Percentiles rank a stretch among this genome's conserved stretches.
These are phyloP conservation scores for Aleurites moluccanus DNA, from an alignment of 441 rosid species.

Conservation along the genomic window DNA sequence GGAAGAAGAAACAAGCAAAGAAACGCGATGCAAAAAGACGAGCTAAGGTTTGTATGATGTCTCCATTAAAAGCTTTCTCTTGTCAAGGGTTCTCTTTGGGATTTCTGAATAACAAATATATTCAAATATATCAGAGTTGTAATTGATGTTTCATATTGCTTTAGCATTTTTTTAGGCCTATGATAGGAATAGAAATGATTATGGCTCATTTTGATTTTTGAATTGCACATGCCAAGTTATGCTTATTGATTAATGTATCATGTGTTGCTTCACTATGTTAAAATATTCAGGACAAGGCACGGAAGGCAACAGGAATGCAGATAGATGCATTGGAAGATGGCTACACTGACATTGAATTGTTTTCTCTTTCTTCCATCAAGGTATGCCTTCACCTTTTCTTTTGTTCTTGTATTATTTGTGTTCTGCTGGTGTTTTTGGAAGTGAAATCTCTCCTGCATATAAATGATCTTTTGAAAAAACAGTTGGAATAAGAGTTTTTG, in stretches of 20 bases:
- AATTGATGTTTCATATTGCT: not conserved
- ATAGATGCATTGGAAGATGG: constrained; percentile 85
- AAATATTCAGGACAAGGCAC: constrained; percentile 62
- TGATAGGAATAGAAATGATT: not conserved
- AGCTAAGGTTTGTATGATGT: constrained; percentile 57
- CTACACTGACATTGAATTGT: constrained; percentile 67
- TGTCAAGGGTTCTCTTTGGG: not conserved
- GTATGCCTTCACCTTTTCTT: constrained; percentile 33
- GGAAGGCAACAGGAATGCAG: constrained; percentile 80
- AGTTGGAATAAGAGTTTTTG: not conserved
- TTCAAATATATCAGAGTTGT: not conserved
- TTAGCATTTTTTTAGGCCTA: not conserved
- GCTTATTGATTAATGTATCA: not conserved
- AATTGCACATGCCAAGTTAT: constrained; percentile 6
- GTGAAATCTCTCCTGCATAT: not conserved
- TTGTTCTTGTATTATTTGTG: not conserved
- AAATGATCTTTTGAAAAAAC: not conserved
- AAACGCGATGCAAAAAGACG: constrained; percentile 72
- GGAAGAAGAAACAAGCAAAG: constrained; percentile 73
- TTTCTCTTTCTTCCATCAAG: constrained; percentile 92
- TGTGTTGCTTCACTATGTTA: constrained; percentile 11
- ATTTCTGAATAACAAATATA: not conserved
- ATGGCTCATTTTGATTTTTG: constrained; percentile 4
- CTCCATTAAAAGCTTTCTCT: not conserved
- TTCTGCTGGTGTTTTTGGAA: not conserved